Evolutionary conservation across 441 rosid genomes (phyloP).

Genomic region (Jatropha multifida): DNA sequence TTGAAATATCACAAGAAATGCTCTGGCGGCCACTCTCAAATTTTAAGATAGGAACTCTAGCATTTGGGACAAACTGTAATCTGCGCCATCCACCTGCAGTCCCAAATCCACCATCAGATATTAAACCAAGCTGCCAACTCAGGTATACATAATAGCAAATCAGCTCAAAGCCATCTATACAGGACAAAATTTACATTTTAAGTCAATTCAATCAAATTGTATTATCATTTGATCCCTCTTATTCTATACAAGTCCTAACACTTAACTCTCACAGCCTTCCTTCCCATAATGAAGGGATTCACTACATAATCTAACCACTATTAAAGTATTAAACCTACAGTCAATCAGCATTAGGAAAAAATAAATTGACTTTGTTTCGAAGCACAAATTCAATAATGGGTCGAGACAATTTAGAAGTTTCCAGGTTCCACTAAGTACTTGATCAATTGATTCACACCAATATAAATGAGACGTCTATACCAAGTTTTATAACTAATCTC

Average conservation of each 20-base stretch:
- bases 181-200: too few relatives aligned
- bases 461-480: constrained; percentile 3
- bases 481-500: background rate
- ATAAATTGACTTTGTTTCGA: background rate
- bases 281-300: background rate
- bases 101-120: constrained; percentile 5
- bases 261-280: background rate
- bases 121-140: background rate
- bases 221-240: too few relatives aligned
- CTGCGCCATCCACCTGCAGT: constrained; percentile 54
- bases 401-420: background rate
- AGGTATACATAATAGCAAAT: too few relatives aligned
- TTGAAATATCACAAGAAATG: constrained; percentile 88
- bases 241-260: background rate
- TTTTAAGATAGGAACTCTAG: constrained; percentile 89
- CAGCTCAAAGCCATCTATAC: too few relatives aligned
- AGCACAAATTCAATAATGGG: background rate
- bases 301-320: background rate
- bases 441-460: background rate
- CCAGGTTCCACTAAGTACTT: background rate
- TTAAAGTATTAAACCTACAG: background rate
- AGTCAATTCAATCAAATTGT: too few relatives aligned
- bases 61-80: constrained; percentile 58
- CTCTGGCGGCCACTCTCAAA: constrained; percentile 45
- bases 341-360: background rate